Conservation (phyloP, 2,329 filamentous ascomycete genomes). For the Verticillium dahliae region DNA sequence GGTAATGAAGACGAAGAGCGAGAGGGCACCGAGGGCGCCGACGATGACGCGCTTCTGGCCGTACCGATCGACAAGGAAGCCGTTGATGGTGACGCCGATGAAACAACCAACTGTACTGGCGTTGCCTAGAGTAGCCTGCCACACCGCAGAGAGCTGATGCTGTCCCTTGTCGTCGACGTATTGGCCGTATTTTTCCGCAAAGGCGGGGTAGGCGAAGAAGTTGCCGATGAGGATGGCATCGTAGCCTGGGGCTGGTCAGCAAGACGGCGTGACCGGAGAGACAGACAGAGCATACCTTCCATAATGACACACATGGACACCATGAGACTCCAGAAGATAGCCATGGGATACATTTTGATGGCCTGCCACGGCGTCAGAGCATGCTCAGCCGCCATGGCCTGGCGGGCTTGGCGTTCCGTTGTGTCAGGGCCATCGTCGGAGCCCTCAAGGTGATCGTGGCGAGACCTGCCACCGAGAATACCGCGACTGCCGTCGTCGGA, state of each 20-base stretch:
- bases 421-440: background rate
- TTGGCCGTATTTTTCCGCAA: slow-evolving; percentile 20
- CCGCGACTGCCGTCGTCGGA: background rate
- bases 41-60: slow-evolving; percentile 35
- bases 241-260: slow-evolving; percentile 2
- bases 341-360: slow-evolving; percentile 14
- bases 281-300: slow-evolving; percentile 13
- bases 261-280: background rate
- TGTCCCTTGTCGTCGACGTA: slow-evolving; percentile 15
- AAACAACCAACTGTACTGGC: slow-evolving; percentile 36
- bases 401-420: slow-evolving; percentile 6
- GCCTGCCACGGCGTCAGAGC: slow-evolving; percentile 8
- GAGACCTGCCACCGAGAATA: background rate
- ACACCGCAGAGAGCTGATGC: slow-evolving; percentile 32
- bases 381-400: slow-evolving; percentile 7
- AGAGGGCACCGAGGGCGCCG: slow-evolving; percentile 23
- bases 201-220: slow-evolving; percentile 21
- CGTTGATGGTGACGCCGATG: slow-evolving; percentile 35
- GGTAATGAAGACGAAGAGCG: slow-evolving; percentile 31
- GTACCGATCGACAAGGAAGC: slow-evolving; percentile 30
- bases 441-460: background rate
- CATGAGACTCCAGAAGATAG: slow-evolving; percentile 18
- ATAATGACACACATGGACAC: slow-evolving; percentile 22
- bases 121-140: slow-evolving; percentile 38
- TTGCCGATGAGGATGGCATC: slow-evolving; percentile 13